These are phyloP conservation scores for Venturia oleaginea DNA, from an alignment of 2,329 filamentous ascomycete species.

Conservation along the genomic window DNA sequence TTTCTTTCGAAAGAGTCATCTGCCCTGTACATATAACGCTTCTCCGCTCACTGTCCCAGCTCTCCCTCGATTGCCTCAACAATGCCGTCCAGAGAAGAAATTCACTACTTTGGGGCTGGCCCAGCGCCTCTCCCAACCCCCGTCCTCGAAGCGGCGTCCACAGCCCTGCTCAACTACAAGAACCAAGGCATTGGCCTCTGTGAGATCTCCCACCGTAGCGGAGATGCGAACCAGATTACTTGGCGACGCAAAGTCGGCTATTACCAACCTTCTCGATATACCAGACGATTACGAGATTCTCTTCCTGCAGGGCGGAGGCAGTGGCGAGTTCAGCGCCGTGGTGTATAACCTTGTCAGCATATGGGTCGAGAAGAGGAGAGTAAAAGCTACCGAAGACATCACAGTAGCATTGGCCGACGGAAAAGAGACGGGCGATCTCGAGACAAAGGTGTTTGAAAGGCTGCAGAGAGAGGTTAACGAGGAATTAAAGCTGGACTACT, in stretches of 20 bases:
- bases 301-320: slow-evolving; percentile 82
- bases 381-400: slow-evolving; percentile 49
- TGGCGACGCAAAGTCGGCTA: slow-evolving; percentile 64
- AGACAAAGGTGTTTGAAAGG: slow-evolving; percentile 49
- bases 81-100: slow-evolving; percentile 66
- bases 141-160: slow-evolving; percentile 67
- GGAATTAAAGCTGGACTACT: slow-evolving; percentile 75
- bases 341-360: slow-evolving; percentile 76
- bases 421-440: slow-evolving; percentile 38
- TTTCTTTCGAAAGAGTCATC: not conserved
- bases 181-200: slow-evolving; percentile 74
- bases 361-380: slow-evolving; percentile 66
- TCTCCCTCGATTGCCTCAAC: not conserved
- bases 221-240: slow-evolving; percentile 70
- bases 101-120: slow-evolving; percentile 84
- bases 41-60: not conserved
- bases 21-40: not conserved
- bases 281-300: slow-evolving; percentile 80
- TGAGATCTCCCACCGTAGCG: slow-evolving; percentile 83
- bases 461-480: slow-evolving; percentile 56
- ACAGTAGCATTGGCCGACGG: slow-evolving; percentile 28
- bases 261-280: slow-evolving; percentile 68
- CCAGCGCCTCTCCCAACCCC: slow-evolving; percentile 77
- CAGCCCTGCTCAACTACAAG: slow-evolving; percentile 73
- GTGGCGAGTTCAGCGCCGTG: slow-evolving; percentile 73